Evolutionary conservation across 495 filamentous ascomycete species (phyloP).

Genomic region (Xylaria scruposa): DNA sequence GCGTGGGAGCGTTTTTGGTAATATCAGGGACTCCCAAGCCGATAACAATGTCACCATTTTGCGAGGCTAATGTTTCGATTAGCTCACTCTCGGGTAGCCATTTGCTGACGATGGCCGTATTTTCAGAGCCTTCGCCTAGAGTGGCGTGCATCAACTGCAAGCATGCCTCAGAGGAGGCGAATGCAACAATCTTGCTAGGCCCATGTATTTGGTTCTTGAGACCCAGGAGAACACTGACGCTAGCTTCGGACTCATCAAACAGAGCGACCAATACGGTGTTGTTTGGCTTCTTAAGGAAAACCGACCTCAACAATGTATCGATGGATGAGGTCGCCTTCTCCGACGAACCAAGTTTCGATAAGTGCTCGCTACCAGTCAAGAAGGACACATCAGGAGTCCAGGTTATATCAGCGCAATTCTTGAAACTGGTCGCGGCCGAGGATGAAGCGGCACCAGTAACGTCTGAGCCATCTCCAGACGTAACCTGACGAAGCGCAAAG

Average conservation of each 20-base stretch:
- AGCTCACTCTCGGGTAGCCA: not conserved
- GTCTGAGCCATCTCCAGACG: conserved; percentile 7
- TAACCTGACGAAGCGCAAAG: conserved; percentile 7
- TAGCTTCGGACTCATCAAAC: not conserved
- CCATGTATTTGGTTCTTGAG: not conserved
- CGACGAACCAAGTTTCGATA: not conserved
- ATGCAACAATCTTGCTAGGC: not conserved
- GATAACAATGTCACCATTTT: not conserved
- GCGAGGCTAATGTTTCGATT: not conserved
- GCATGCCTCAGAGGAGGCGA: not conserved
- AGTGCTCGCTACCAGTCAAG: not conserved
- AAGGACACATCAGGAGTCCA: not conserved
- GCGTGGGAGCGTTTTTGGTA: not conserved
- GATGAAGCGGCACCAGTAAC: not conserved
- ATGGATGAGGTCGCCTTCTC: not conserved
- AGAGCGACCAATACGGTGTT: not conserved
- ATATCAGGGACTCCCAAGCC: conserved; percentile 1
- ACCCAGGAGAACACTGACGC: not conserved
- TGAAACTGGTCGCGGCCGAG: not conserved
- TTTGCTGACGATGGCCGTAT: not conserved
- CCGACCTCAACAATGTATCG: not conserved
- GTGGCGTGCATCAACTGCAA: not conserved
- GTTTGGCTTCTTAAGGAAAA: not conserved
- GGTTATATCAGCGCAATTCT: not conserved
- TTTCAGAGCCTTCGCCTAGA: not conserved